These are phyloP conservation scores for Porodaedalea pini DNA, from an alignment of 1,284 basidiomycete genomes.

Conservation along the genomic window DNA sequence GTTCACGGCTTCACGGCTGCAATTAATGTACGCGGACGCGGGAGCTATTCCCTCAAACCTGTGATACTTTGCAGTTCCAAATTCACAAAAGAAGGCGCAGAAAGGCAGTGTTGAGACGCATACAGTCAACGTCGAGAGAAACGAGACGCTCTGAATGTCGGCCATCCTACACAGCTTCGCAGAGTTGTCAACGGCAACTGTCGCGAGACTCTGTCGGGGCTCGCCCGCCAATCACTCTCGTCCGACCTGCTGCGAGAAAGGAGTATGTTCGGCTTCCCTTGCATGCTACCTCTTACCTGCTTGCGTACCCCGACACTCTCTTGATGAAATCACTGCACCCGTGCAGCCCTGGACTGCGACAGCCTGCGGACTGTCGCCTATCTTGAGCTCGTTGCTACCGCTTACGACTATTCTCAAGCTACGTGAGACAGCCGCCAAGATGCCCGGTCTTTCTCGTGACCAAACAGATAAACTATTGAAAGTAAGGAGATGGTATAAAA, in stretches of 20 bases:
- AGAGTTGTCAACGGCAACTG: too few relatives aligned
- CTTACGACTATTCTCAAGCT: background rate
- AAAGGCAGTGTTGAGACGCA: too few relatives aligned
- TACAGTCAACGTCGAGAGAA: too few relatives aligned
- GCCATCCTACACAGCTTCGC: too few relatives aligned
- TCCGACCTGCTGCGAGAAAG: too few relatives aligned
- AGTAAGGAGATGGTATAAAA: conserved; percentile 1
- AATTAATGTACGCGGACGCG: background rate
- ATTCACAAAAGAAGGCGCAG: too few relatives aligned
- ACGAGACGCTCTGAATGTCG: too few relatives aligned
- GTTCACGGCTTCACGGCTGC: background rate
- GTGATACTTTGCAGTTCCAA: too few relatives aligned
- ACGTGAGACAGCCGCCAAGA: background rate
- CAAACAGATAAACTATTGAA: background rate
- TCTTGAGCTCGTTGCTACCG: background rate
- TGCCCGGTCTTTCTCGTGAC: background rate
- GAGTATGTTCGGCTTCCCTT: background rate
- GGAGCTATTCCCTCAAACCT: too few relatives aligned
- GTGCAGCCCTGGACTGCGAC: background rate
- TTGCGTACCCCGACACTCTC: too few relatives aligned
- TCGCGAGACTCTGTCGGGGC: too few relatives aligned
- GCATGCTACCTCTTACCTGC: background rate
- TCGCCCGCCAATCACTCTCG: too few relatives aligned
- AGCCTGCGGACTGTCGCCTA: background rate
- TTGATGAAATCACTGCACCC: background rate